phyloP scores from a whole-genome alignment of 2,329 filamentous ascomycete species.

The Stromatinia cepivora region DNA sequence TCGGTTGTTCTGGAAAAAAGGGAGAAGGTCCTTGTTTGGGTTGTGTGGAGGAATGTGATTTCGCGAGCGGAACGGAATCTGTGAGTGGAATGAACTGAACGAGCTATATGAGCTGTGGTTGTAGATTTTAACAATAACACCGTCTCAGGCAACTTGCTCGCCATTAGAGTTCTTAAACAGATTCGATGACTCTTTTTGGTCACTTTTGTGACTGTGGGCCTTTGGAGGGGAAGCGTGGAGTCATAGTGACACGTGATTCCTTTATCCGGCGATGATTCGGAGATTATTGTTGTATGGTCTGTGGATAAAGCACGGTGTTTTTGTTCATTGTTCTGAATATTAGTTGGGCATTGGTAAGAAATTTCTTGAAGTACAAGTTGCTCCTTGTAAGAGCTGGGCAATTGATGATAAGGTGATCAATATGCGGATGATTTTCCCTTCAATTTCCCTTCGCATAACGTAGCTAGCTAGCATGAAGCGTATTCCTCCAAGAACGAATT shows the following conservation, averaged over 20 bases:
- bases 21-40: conserved; percentile 15
- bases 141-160: conserved; percentile 10
- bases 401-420: background rate
- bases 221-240: background rate
- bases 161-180: background rate
- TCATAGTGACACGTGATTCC: conserved; percentile 7
- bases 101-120: background rate
- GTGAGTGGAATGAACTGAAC: background rate
- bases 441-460: background rate
- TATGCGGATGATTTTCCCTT: background rate
- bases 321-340: background rate
- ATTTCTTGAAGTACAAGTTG: background rate
- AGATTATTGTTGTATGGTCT: background rate
- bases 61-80: background rate
- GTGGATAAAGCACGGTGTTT: background rate
- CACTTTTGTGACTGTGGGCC: conserved; percentile 12
- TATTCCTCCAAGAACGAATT: background rate
- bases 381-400: background rate
- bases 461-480: background rate
- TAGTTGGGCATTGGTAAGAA: background rate
- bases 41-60: background rate
- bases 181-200: conserved; percentile 10
- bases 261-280: conserved; percentile 15
- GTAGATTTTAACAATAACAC: background rate
- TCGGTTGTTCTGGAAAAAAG: conserved; percentile 14